Conservation (phyloP, 768 basidiomycete species). For the Neoboletus brunneissimus region DNA sequence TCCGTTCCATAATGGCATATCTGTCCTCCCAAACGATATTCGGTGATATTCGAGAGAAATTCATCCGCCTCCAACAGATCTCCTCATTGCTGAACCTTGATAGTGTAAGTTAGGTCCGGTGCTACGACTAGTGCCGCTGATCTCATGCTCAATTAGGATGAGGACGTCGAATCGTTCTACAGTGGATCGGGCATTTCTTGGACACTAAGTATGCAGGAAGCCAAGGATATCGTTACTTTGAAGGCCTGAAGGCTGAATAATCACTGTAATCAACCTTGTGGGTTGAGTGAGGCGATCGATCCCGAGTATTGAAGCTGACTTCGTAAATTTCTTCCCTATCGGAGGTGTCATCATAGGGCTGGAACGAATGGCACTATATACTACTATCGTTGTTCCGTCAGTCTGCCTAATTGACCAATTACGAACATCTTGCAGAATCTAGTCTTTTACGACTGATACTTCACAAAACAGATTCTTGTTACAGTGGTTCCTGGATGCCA, state of each 20-base stretch:
- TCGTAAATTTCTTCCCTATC: neutral
- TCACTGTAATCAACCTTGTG: too few relatives aligned
- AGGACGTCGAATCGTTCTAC: constrained; percentile 93
- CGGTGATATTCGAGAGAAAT: constrained; percentile 90
- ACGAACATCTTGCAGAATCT: neutral
- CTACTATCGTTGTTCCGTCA: neutral
- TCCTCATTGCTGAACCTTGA: constrained; percentile 90
- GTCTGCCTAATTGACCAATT: neutral
- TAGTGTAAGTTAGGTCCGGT: constrained; percentile 39
- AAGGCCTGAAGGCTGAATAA: constrained; percentile 35
- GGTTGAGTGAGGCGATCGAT: neutral
- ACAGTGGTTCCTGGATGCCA: too few relatives aligned
- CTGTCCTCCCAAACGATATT: constrained; percentile 86
- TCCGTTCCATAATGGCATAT: constrained; percentile 79
- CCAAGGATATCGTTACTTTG: constrained; percentile 62
- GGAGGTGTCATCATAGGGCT: neutral
- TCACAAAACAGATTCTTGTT: too few relatives aligned
- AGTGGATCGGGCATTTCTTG: constrained; percentile 89
- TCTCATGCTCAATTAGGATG: constrained; percentile 55
- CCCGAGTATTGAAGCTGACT: neutral
- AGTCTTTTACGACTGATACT: neutral
- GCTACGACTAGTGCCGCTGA: constrained; percentile 1
- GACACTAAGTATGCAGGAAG: constrained; percentile 78
- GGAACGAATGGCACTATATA: neutral
- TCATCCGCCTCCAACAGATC: constrained; percentile 88